Evolutionary conservation across 2,329 filamentous ascomycete species (phyloP).

Genomic region (Paecilomyces variotii): DNA sequence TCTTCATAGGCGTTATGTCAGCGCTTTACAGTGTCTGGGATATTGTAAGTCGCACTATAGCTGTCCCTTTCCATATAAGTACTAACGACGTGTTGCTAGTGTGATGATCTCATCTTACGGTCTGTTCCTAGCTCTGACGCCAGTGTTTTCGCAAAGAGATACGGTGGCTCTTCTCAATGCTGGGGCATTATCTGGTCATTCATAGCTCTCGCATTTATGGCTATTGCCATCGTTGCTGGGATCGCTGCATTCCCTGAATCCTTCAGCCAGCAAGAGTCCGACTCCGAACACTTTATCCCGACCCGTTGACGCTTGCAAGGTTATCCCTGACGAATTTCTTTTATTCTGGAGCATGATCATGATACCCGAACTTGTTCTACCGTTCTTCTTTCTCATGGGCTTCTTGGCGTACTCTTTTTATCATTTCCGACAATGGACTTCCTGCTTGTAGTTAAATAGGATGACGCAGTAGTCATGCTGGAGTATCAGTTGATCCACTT

Average conservation of each 20-base stretch:
- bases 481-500: no score
- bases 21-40: conserved; percentile 76
- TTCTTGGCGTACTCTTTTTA: neutral
- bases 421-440: no score
- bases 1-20: conserved; percentile 78
- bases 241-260: conserved; percentile 68
- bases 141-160: conserved; percentile 68
- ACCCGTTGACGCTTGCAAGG: conserved; percentile 26
- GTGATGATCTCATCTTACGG: conserved; percentile 69
- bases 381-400: neutral
- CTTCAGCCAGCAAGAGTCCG: conserved; percentile 58
- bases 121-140: conserved; percentile 76
- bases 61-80: neutral
- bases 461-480: no score
- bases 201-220: conserved; percentile 64
- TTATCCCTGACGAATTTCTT: neutral
- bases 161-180: conserved; percentile 71
- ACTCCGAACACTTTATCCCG: conserved; percentile 59
- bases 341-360: neutral
- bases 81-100: conserved; percentile 33
- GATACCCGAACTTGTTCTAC: neutral
- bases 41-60: conserved; percentile 44
- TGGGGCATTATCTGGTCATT: conserved; percentile 75
- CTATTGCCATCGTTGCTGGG: conserved; percentile 63
- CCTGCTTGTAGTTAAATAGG: no score